Conservation (phyloP, 192 early-diverging fungal genomes). For the Tieghemiomyces parasiticus region DNA sequence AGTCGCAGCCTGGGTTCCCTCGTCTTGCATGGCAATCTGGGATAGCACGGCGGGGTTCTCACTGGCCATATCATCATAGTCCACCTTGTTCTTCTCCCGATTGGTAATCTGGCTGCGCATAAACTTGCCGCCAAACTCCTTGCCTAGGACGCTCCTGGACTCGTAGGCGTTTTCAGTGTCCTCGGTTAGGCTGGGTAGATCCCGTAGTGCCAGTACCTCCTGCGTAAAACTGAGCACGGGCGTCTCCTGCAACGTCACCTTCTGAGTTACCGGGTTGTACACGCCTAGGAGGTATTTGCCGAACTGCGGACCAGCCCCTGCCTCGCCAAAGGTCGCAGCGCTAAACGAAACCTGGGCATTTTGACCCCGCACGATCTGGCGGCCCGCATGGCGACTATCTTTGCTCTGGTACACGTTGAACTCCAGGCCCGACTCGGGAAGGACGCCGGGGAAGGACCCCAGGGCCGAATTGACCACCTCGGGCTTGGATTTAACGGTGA, state of each 20-base stretch:
- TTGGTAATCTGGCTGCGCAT: too few relatives aligned
- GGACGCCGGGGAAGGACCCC: conserved; percentile 1
- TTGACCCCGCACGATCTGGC: background rate
- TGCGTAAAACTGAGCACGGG: conserved; percentile 4
- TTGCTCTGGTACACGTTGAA: background rate
- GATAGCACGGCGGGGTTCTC: too few relatives aligned
- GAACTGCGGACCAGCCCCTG: background rate
- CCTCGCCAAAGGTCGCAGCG: background rate
- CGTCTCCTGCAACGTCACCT: background rate
- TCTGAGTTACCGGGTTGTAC: background rate
- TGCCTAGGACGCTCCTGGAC: too few relatives aligned
- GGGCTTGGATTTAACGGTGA: background rate
- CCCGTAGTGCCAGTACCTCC: background rate
- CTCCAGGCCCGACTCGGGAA: background rate
- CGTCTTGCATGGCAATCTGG: too few relatives aligned
- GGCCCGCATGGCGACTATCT: background rate
- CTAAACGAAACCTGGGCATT: background rate
- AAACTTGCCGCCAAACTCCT: too few relatives aligned
- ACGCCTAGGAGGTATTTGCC: background rate
- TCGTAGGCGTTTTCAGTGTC: too few relatives aligned
- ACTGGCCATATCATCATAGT: too few relatives aligned
- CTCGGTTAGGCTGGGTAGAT: background rate
- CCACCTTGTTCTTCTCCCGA: too few relatives aligned
- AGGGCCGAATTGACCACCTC: background rate
- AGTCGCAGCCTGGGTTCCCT: too few relatives aligned